Percentiles rank a stretch among this genome's conserved stretches.
These are phyloP conservation scores for Candida vartiovaarae DNA, from an alignment of 805 yeast genomes.

Conservation along the genomic window DNA sequence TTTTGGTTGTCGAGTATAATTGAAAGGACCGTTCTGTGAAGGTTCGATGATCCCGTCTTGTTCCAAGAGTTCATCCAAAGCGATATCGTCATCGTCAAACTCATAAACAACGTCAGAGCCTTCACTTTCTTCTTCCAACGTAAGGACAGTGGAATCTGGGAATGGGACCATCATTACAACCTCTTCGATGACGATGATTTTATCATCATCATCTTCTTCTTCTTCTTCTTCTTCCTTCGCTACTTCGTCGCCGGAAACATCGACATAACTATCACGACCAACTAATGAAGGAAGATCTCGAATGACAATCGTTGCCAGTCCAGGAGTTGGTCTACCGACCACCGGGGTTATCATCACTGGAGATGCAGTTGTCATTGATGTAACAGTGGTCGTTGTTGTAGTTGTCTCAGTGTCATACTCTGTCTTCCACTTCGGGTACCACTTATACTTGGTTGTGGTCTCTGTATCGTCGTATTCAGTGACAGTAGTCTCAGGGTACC, in stretches of 20 bases:
- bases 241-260: too few relatives aligned
- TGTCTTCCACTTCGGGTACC: constrained; percentile 19
- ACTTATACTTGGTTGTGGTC: constrained; percentile 16
- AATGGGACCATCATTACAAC: neutral
- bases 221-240: neutral
- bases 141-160: neutral
- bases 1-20: too few relatives aligned
- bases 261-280: too few relatives aligned
- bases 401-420: constrained; percentile 7
- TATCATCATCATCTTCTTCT: neutral
- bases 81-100: neutral
- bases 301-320: too few relatives aligned
- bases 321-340: too few relatives aligned
- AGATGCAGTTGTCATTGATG: too few relatives aligned
- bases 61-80: neutral
- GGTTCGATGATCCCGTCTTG: neutral
- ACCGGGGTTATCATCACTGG: too few relatives aligned
- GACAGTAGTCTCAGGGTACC: constrained; percentile 19
- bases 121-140: neutral
- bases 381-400: too few relatives aligned
- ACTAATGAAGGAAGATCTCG: too few relatives aligned
- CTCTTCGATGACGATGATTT: neutral
- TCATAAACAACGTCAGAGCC: neutral
- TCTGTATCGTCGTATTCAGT: constrained; percentile 20
- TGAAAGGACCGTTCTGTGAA: neutral